Evolutionary conservation across 768 basidiomycete species (phyloP), one percentile per base, ranked within the genome.

Genomic region (Hortiboletus campestris): DNA sequence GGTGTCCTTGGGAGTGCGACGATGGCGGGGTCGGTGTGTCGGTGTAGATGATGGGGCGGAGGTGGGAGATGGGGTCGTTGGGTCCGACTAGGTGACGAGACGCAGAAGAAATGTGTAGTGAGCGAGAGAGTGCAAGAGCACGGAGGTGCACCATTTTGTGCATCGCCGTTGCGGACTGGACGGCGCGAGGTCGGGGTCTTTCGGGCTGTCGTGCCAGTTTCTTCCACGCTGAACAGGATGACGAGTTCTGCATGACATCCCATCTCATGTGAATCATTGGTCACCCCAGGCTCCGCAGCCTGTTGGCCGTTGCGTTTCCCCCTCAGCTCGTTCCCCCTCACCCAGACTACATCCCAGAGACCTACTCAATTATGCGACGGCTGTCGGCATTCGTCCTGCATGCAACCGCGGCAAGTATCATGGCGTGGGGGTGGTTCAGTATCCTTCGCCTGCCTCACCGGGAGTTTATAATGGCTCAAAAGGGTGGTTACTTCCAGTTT

Each of bases 21-120:
- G n/a, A n/a, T n/a, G n/a, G n/a, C n/a, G 75, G 70, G 17, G 74
- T 64, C 11, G 76, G 75, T 11, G 74, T 74, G 63, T 85, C 81
- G 63, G 86, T 84, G 73, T 93, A 92, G 41, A 92, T 75, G 53
- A 90, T 78, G 4, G 91, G 89, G 2, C 91, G 84, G 56, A 94
- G 76, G 74, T 94, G 83, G 11, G 91, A 91, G 47, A 89, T 65
- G 10, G 89, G 86, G 66, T 94, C 82, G 31, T 88, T 86, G 20
- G 89, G 88, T 2, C 86, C 91, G 36, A 92, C 72, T 19, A 80
- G 74, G 58, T 79, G 68, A 12, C 63, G 59, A 9, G 55, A 47
- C 19, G 50, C 4, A 72, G 64, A 75, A 57, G 65, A 67, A 53
- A 46, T 51, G 17, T 66, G 70, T 2, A 61, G 31, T 32, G 55